phyloP scores from a whole-genome alignment of 1,284 basidiomycete species.

The Rugosomyces carneus region DNA sequence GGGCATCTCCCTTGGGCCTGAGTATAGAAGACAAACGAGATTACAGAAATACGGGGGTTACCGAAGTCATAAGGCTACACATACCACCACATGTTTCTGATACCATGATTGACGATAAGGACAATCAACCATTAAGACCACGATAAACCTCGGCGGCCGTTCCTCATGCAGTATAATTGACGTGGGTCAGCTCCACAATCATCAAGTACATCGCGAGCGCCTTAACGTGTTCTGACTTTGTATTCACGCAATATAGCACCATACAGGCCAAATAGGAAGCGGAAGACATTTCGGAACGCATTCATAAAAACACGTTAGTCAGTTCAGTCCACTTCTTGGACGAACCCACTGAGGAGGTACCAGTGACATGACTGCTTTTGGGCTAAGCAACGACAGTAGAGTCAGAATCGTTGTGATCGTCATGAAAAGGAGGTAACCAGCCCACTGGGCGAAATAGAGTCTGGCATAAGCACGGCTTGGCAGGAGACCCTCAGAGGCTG shows the following conservation, averaged over 20 bases:
- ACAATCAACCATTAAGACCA: neutral
- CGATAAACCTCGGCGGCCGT: neutral
- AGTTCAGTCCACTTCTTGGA: too few relatives aligned
- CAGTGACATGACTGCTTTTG: neutral
- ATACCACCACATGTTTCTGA: constrained; percentile 1
- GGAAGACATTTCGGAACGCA: neutral
- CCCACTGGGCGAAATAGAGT: neutral
- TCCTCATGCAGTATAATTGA: neutral
- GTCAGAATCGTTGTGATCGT: neutral
- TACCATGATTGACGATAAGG: neutral
- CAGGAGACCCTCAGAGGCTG: neutral
- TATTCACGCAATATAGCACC: neutral
- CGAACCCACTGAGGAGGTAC: neutral
- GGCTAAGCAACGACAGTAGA: neutral
- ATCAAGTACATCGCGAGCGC: neutral
- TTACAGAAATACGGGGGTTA: neutral
- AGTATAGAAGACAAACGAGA: neutral
- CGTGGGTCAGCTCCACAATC: neutral
- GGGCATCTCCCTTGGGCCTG: neutral
- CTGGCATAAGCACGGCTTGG: neutral
- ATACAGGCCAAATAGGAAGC: neutral
- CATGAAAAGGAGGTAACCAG: neutral
- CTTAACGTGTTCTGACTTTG: neutral
- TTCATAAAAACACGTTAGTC: too few relatives aligned
- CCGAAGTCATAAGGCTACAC: neutral